These are phyloP conservation scores for Lactifluus piperatus DNA, from an alignment of 768 basidiomycete genomes.

Conservation along the genomic window DNA sequence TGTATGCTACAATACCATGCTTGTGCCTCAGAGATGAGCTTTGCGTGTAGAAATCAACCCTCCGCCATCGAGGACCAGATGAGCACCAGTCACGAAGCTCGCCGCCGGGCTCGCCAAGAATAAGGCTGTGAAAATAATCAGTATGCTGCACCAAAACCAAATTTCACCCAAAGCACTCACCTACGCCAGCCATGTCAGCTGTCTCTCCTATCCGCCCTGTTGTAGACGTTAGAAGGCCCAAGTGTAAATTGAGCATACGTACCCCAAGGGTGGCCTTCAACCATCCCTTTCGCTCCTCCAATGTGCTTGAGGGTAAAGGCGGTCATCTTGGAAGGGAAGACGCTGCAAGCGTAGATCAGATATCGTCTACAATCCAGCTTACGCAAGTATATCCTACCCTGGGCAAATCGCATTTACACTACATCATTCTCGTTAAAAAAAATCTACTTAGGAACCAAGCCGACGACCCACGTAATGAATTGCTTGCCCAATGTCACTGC, in stretches of 20 bases:
- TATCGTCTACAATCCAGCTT: not conserved
- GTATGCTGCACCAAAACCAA: no score
- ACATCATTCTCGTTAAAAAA: not conserved
- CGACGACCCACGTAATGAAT: constrained; percentile 56
- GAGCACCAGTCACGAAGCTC: constrained; percentile 65
- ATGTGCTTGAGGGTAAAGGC: constrained; percentile 51
- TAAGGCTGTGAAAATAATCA: constrained; percentile 21
- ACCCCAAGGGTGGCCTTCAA: constrained; percentile 57
- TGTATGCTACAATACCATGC: not conserved
- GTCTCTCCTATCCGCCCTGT: constrained; percentile 58
- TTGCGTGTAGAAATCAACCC: not conserved
- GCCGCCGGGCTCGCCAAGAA: constrained; percentile 52
- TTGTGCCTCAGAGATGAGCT: constrained; percentile 3
- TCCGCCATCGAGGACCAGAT: constrained; percentile 60
- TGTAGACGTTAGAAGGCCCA: not conserved
- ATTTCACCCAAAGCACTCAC: constrained; percentile 22
- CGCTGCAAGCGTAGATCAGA: constrained; percentile 27
- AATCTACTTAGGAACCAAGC: not conserved
- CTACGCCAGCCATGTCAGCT: constrained; percentile 63
- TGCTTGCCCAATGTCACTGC: constrained; percentile 53
- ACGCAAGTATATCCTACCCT: constrained; percentile 39
- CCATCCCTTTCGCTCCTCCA: constrained; percentile 43
- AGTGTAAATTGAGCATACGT: constrained; percentile 10
- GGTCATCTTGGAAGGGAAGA: constrained; percentile 85
- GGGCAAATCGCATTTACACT: constrained; percentile 83